Conservation (phyloP, 108 stramenopile genomes). For the Pseudonitzschia multiseries region DNA sequence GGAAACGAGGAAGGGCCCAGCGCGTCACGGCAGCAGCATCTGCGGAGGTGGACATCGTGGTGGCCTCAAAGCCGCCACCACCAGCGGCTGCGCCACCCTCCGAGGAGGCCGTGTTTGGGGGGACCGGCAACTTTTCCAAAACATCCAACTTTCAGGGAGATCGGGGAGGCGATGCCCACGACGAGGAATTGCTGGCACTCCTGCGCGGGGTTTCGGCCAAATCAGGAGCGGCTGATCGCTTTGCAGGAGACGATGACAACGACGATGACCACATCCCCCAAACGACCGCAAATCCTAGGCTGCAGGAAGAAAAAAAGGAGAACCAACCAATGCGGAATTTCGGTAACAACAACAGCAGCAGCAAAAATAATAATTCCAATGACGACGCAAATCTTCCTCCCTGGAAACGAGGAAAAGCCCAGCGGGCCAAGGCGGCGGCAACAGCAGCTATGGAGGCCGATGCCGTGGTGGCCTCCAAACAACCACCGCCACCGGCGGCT, state of each 20-base stretch:
- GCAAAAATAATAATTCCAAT: too few species aligned
- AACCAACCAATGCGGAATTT: neutral
- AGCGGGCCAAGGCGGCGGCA: neutral
- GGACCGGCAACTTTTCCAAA: conserved; percentile 26
- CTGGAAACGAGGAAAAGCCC: conserved; percentile 30
- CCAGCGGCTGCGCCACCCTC: conserved; percentile 14
- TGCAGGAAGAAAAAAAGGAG: neutral
- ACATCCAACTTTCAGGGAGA: conserved; percentile 58
- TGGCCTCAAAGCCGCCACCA: neutral
- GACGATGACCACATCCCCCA: neutral
- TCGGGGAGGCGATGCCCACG: conserved; percentile 70
- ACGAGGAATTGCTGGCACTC: conserved; percentile 70
- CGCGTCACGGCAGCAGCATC: neutral
- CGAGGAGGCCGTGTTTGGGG: conserved; percentile 6
- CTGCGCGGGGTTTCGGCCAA: conserved; percentile 64
- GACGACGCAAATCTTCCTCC: conserved; percentile 27
- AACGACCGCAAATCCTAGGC: neutral
- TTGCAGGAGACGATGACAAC: conserved; percentile 33
- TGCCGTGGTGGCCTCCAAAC: neutral
- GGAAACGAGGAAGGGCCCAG: conserved; percentile 17
- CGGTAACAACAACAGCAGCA: too few species aligned
- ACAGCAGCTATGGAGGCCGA: neutral
- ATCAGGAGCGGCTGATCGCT: conserved; percentile 47
- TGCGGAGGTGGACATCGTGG: neutral
- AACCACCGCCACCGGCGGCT: neutral